phyloP scores from a whole-genome alignment of 1,284 basidiomycete species.

The Pseudozyma thailandica region DNA sequence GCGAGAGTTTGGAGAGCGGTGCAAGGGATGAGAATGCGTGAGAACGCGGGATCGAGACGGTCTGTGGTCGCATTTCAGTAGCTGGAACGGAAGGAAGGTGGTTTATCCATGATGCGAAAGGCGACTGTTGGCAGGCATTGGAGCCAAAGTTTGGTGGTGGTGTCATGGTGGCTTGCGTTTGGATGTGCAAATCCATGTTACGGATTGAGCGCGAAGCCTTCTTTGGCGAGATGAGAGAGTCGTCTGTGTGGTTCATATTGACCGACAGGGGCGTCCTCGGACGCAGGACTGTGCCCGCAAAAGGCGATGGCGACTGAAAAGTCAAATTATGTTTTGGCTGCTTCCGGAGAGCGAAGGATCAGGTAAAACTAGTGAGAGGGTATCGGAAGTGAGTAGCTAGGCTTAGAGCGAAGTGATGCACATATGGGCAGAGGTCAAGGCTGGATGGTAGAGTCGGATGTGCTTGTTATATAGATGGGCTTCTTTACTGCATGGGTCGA shows the following conservation, averaged over 20 bases:
- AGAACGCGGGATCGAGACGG: conserved; percentile 40
- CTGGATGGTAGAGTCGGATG: no score
- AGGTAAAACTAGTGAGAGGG: no score
- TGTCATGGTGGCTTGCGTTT: conserved; percentile 50
- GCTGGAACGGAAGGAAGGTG: conserved; percentile 28
- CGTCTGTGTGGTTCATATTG: conserved; percentile 27
- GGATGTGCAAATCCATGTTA: conserved; percentile 20
- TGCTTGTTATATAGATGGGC: no score
- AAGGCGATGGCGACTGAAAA: neutral
- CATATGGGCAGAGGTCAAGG: no score
- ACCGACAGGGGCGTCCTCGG: conserved; percentile 10
- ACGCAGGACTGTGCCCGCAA: conserved; percentile 7
- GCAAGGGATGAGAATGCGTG: conserved; percentile 48
- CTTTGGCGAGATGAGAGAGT: conserved; percentile 28
- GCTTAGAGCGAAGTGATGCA: no score
- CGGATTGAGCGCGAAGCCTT: conserved; percentile 20
- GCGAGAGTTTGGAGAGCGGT: conserved; percentile 35
- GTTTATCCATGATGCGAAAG: conserved; percentile 35
- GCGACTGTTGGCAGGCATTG: conserved; percentile 41
- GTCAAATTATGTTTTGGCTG: no score
- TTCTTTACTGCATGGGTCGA: no score
- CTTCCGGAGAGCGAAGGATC: neutral
- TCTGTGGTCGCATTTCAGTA: conserved; percentile 25
- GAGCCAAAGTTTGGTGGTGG: conserved; percentile 53
- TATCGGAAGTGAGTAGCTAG: no score